Conservation (phyloP, 106 monocot species). For the Triglochin maritima region DNA sequence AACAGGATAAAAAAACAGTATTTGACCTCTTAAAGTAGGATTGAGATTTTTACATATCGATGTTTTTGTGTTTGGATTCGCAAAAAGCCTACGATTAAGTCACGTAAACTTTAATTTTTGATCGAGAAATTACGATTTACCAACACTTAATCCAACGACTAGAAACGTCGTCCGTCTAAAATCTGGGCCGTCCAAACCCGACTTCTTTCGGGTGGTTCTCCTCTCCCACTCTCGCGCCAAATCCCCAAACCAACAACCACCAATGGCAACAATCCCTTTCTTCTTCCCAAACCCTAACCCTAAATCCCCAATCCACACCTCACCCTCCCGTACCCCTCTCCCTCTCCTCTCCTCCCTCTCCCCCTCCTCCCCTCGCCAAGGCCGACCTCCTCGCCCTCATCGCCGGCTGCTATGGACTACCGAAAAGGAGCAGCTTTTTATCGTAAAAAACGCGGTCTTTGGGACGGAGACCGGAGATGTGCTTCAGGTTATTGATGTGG, state of each 20-base stretch:
- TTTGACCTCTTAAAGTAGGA: too few species aligned
- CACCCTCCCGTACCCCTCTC: background rate
- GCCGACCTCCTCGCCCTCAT: constrained; percentile 55
- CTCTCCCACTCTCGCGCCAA: background rate
- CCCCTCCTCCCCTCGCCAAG: constrained; percentile 33
- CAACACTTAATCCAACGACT: too few species aligned
- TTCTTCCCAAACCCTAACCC: constrained; percentile 7
- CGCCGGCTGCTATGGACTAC: constrained; percentile 93
- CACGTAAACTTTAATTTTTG: too few species aligned
- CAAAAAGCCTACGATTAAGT: too few species aligned
- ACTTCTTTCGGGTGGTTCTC: background rate
- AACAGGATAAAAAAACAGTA: too few species aligned
- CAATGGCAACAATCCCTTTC: constrained; percentile 5
- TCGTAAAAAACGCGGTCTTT: constrained; percentile 68
- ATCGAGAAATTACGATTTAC: too few species aligned
- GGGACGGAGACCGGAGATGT: constrained; percentile 78
- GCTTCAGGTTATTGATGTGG: constrained; percentile 84
- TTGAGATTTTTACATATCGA: too few species aligned
- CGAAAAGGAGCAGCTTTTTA: constrained; percentile 98
- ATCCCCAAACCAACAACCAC: background rate
- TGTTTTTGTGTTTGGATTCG: too few species aligned
- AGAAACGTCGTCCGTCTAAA: background rate
- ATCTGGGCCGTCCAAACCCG: background rate
- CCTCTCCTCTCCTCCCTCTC: constrained; percentile 4
- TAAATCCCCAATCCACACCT: background rate